Base-by-base conservation (phyloP, 306 rosid genomes). In the Erythrophleum fordii region DNA sequence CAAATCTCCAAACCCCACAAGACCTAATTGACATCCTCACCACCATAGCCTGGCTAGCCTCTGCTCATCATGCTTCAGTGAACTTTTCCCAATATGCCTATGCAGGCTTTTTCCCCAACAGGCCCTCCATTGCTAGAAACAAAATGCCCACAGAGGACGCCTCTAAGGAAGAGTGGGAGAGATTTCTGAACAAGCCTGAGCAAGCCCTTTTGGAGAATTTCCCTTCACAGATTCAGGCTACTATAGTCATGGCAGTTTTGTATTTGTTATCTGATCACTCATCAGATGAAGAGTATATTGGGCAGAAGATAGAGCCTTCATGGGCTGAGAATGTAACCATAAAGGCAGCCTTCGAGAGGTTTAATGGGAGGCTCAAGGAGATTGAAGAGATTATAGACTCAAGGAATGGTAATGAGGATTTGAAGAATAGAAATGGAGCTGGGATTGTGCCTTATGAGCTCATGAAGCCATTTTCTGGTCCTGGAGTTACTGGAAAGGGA, bases 141-240 rank as follows among this genome's bases (percentile, higher is more conserved):
- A 88, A 85, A 26, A 88, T 88, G 82, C 91, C 89, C 0, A 69
- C 83, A 37, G 89, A 88, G 56, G 87, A 88, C 48, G 59, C 85
- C 61, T 67, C 88, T 3, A 10, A 52, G 14, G 88, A 88, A 77
- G 89, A 83, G 44, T 85, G 85, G 83, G 80, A 88, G 23, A 88
- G 46, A 0, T 85, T 88, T 6, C 1, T 88, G 6, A 69, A 23
- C 18, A 80, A 83, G 2, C 88, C 88, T 5, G 80, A 74, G 8
- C 73, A 80, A 31, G 20, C 62, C 3, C 82, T 88, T 69, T 42
- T 88, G 75, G 86, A 88, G 56, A 60, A 73, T 64, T 82, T 88
- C n/a, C 88, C 91, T 3, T 73, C 91, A 73, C 87, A 88, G 74
- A 80, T 88, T 3, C 91, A 88, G 18, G 85, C 91, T 71, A 73